Conservation (phyloP, 2,329 filamentous ascomycete species). For the Fusarium euwallaceae region DNA sequence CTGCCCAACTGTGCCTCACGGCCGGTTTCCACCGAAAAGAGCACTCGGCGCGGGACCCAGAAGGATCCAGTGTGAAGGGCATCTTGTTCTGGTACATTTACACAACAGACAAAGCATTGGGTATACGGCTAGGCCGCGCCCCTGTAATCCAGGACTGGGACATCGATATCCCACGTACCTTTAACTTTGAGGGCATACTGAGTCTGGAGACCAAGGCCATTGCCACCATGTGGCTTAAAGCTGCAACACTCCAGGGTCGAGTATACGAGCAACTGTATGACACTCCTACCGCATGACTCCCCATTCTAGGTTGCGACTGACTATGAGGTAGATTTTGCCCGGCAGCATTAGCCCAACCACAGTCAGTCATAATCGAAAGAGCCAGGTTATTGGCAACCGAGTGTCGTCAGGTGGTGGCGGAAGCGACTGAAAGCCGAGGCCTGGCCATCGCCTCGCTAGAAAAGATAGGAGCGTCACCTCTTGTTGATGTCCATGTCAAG, state of each 20-base stretch:
- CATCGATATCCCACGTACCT: slow-evolving; percentile 63
- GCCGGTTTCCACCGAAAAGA: slow-evolving; percentile 70
- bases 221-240: slow-evolving; percentile 66
- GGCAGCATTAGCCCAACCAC: slow-evolving; percentile 57
- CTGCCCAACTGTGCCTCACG: slow-evolving; percentile 71
- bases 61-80: slow-evolving; percentile 53
- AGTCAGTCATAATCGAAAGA: slow-evolving; percentile 55
- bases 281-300: not conserved
- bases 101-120: slow-evolving; percentile 69
- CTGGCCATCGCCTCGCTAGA: slow-evolving; percentile 54
- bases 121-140: slow-evolving; percentile 70
- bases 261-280: slow-evolving; percentile 66
- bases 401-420: slow-evolving; percentile 53
- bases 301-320: not conserved
- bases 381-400: slow-evolving; percentile 56
- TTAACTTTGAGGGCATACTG: slow-evolving; percentile 58
- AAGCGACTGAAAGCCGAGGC: slow-evolving; percentile 52
- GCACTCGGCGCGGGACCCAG: slow-evolving; percentile 48
- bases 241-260: slow-evolving; percentile 68
- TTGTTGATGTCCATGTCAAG: slow-evolving; percentile 60
- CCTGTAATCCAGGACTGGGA: slow-evolving; percentile 71
- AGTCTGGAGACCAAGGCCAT: slow-evolving; percentile 52
- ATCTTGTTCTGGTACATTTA: slow-evolving; percentile 67
- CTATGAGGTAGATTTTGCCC: slow-evolving; percentile 62
- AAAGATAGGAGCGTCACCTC: slow-evolving; percentile 54